Evolutionary conservation across 2,329 filamentous ascomycete species (phyloP), one percentile per base, ranked within the genome.

Genomic region (Colletotrichum lindemuthianum): DNA sequence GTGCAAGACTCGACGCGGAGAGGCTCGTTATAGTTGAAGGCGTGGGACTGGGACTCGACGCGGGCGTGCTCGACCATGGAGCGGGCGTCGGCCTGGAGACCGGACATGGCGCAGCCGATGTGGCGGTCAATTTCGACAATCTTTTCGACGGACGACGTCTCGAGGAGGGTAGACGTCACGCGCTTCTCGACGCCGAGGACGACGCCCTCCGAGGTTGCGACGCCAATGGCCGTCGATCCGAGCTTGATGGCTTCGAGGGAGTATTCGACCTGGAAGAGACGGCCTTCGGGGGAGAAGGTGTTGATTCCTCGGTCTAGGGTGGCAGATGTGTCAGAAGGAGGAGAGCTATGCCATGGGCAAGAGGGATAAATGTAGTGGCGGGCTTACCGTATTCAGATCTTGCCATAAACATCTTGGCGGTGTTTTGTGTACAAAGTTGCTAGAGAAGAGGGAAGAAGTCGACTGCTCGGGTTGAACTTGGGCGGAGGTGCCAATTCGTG

Each of bases 191-290:
- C 96, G 72, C 96, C 96, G 55, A 99, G 90, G 76, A 99, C 91
- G 67, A 98, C 94, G 75, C 96, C 96, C 78, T 96, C 92, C 63
- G 92, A 92, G 52, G 96, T 99, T 73, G 96, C 93, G 71, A 99
- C 94, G 73, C 96, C 96, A 82, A 99, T 99, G 76, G 96, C 96
- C 72, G 96, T 99, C 74, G 92, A 97, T 72, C 96, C 96, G 71
- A 98, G 92, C 86, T 99, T 99, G 88, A 99, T 99, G 81, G 96
- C 96, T 86, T 99, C 96, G 79, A 99, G 91, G 66, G 96, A 98
- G 89, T 99, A 99, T 91, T 99, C 96, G 85, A 99, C 96, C 85
- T 99, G 96, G 88, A 99, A 99, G 80, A 99, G 92, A 82, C 96
- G 96, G 76, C 96, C 96, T 88, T 99, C 96, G 67, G 96, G 96